Percentiles rank a stretch among this genome's conserved stretches.
phyloP scores from a whole-genome alignment of 2,329 filamentous ascomycete species.

The Dryadomyces quercivorus region DNA sequence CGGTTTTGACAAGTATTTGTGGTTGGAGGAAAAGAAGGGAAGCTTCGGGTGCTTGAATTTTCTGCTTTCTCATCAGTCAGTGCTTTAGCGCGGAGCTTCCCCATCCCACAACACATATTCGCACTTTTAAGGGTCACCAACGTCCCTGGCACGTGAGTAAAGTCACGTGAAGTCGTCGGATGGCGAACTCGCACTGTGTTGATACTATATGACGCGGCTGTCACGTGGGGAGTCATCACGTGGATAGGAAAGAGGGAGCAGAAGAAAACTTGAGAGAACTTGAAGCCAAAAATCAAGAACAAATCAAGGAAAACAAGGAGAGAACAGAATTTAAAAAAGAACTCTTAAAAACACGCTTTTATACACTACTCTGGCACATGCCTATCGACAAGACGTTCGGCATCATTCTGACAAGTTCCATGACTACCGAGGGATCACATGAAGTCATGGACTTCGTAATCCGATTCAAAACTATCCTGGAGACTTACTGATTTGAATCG shows the following conservation, averaged over 20 bases:
- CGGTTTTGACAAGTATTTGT: neutral
- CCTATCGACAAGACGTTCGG: too few relatives aligned
- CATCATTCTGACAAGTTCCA: too few relatives aligned
- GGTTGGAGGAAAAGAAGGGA: slow-evolving; percentile 3
- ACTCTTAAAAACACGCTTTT: too few relatives aligned
- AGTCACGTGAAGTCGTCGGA: neutral
- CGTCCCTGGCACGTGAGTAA: slow-evolving; percentile 8
- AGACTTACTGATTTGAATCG: too few relatives aligned
- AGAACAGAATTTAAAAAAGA: too few relatives aligned
- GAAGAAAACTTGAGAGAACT: too few relatives aligned
- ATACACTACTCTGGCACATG: too few relatives aligned
- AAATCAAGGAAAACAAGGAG: too few relatives aligned
- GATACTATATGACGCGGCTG: neutral
- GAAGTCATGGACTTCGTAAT: too few relatives aligned
- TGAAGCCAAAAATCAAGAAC: too few relatives aligned
- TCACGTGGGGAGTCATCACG: neutral
- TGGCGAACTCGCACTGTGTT: neutral
- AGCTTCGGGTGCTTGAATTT: slow-evolving; percentile 7
- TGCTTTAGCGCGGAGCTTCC: slow-evolving; percentile 11
- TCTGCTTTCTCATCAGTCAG: neutral
- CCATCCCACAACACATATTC: slow-evolving; percentile 7
- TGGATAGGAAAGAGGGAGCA: neutral
- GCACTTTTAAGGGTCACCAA: neutral
- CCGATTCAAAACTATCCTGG: too few relatives aligned
- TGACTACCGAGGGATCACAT: too few relatives aligned